Base-by-base conservation (phyloP, 202 grass and related monocot species). In the Setaria viridis region DNA sequence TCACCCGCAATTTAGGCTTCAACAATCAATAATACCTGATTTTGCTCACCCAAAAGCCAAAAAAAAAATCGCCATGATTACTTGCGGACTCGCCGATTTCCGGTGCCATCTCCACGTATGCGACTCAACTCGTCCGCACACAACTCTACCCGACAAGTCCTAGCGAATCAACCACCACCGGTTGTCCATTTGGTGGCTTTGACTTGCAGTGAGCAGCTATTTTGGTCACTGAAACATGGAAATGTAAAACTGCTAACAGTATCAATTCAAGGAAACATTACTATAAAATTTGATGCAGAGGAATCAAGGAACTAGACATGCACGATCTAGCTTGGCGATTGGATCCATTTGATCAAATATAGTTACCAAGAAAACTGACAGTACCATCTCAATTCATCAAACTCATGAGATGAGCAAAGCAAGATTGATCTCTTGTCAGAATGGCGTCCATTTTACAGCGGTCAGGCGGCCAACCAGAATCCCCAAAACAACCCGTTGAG, bases 361-460 rank as follows among this genome's bases (percentile, higher is more conserved):
- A 46, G 63, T 2, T 77, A 55, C 43, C 37, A 39, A 49, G 12
- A 17, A 2, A 53, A 11, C 16, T 56, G 54, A 39, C 12, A 72
- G 77, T 42, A 64, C 37, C 64, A 77, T 43, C 56, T 63, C 76
- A 64, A 64, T 1, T 1, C 20, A 63, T 30, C 41, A 48, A 64
- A 78, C 42, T 48, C 59, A 57, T 20, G 69, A 71, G 30, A 80
- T 19, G 53, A 77, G 53, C 55, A 29, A 84, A 10, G 42, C 56
- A 84, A 39, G 80, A 76, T 55, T 46, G 21, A 65, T 60, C 37
- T 41, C 62, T 49, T 66, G 73, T 87, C 76, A 76, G 6, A 87
- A 91, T 11, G 76, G 62, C 54, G 30, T 46, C 65, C 55, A 53
- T 55, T 77, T 91, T 91, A 91, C 89, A 91, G 58, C 39, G 76